Percentiles rank a stretch among this genome's conserved stretches.
phyloP scores from a whole-genome alignment of 176 grass and related monocot species.

The Triticum monococcum region DNA sequence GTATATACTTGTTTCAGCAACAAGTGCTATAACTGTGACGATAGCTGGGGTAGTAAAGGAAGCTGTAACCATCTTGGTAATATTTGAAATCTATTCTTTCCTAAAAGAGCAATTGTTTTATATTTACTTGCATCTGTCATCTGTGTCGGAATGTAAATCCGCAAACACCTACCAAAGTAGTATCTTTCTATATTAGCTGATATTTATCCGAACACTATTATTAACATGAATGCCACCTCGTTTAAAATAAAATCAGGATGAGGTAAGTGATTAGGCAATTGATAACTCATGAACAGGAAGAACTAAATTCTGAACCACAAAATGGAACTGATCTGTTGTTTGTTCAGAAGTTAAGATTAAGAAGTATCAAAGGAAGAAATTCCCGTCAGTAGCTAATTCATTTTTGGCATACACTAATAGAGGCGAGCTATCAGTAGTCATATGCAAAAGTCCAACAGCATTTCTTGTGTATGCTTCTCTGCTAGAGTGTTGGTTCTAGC shows the following conservation, averaged over 20 bases:
- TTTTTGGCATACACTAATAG: conserved; percentile 1
- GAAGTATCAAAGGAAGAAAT: conserved; percentile 4
- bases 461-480: conserved; percentile 1
- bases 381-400: not conserved
- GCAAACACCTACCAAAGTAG: not conserved
- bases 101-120: not conserved
- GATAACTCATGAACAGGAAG: conserved; percentile 9
- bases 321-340: conserved; percentile 14
- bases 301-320: not conserved
- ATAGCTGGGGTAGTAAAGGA: conserved; percentile 99
- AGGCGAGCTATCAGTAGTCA: conserved; percentile 4
- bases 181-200: conserved; percentile 7
- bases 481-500: not conserved
- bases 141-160: conserved; percentile 5
- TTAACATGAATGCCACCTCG: conserved; percentile 15
- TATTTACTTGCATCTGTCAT: not conserved
- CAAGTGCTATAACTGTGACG: conserved; percentile 94
- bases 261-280: conserved; percentile 11
- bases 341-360: not conserved
- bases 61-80: conserved; percentile 99
- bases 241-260: not conserved
- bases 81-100: not conserved
- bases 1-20: conserved; percentile 99
- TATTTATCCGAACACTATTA: not conserved
- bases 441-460: conserved; percentile 1